Conservation (phyloP, 768 basidiomycete genomes). For the Agrocybe pediades region DNA sequence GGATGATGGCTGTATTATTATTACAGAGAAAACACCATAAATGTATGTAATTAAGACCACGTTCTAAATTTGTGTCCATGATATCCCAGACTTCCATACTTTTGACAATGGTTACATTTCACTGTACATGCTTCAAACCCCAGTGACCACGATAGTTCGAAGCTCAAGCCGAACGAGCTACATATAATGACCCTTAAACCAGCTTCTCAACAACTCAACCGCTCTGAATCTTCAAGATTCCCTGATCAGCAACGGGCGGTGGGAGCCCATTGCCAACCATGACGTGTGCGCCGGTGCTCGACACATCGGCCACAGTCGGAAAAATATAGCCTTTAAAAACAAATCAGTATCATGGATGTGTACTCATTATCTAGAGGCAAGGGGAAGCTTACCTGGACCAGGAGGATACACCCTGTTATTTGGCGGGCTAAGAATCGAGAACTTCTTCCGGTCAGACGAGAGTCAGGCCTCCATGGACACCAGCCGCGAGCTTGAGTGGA, state of each 20-base stretch:
- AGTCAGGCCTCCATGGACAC: slow-evolving; percentile 37
- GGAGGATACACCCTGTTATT: slow-evolving; percentile 40
- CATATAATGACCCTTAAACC: too few relatives aligned
- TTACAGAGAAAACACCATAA: too few relatives aligned
- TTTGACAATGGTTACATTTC: too few relatives aligned
- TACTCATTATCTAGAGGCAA: not conserved
- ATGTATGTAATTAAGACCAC: too few relatives aligned
- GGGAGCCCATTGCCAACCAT: slow-evolving; percentile 40
- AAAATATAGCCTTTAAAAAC: slow-evolving; percentile 26
- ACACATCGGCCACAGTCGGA: slow-evolving; percentile 35
- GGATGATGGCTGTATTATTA: too few relatives aligned
- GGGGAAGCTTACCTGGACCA: slow-evolving; percentile 35
- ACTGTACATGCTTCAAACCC: too few relatives aligned
- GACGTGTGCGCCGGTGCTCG: slow-evolving; percentile 36
- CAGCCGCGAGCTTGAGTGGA: slow-evolving; percentile 40
- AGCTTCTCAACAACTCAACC: too few relatives aligned
- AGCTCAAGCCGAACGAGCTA: too few relatives aligned
- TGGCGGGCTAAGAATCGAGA: slow-evolving; percentile 36
- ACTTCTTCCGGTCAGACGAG: slow-evolving; percentile 29
- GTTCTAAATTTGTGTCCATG: too few relatives aligned
- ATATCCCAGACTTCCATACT: too few relatives aligned
- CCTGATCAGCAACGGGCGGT: slow-evolving; percentile 39
- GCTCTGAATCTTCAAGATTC: slow-evolving; percentile 14
- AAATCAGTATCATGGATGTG: not conserved
- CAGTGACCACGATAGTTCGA: too few relatives aligned